phyloP scores from a whole-genome alignment of 1,284 basidiomycete species.

The Malassezia yamatoensis region DNA sequence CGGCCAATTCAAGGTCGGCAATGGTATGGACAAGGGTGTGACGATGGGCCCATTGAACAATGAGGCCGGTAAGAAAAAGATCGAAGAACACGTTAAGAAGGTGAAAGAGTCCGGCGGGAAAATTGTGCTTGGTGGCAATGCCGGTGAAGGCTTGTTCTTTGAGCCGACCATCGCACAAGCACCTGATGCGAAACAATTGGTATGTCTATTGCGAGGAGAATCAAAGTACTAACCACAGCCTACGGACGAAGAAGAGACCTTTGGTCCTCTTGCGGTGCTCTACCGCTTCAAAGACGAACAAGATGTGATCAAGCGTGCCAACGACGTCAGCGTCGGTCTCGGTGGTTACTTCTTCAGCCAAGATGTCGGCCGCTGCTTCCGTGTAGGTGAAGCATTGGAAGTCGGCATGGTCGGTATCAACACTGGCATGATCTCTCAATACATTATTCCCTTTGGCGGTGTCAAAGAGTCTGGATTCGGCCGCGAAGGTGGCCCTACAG shows the following conservation, averaged over 20 bases:
- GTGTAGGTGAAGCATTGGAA: slow-evolving; percentile 92
- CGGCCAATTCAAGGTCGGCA: slow-evolving; percentile 77
- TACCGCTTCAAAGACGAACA: slow-evolving; percentile 83
- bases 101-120: slow-evolving; percentile 73
- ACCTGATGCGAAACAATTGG: slow-evolving; percentile 57
- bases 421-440: slow-evolving; percentile 40
- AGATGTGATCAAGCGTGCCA: slow-evolving; percentile 76
- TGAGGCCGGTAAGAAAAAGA: slow-evolving; percentile 72
- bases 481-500: slow-evolving; percentile 56
- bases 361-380: slow-evolving; percentile 80
- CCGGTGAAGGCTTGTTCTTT: slow-evolving; percentile 61
- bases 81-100: slow-evolving; percentile 73
- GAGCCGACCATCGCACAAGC: slow-evolving; percentile 65
- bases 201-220: not conserved
- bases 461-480: slow-evolving; percentile 66
- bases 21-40: slow-evolving; percentile 63
- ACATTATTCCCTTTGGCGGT: slow-evolving; percentile 65
- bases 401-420: slow-evolving; percentile 83
- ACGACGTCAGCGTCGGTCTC: slow-evolving; percentile 72
- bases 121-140: slow-evolving; percentile 74
- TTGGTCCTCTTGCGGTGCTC: slow-evolving; percentile 50
- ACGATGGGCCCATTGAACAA: slow-evolving; percentile 95
- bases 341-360: slow-evolving; percentile 55
- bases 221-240: slow-evolving; percentile 45
- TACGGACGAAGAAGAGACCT: slow-evolving; percentile 44